Percentiles rank a stretch among this genome's conserved stretches.
phyloP scores from a whole-genome alignment of 176 grass and related monocot genomes.

The Otatea glauca region DNA sequence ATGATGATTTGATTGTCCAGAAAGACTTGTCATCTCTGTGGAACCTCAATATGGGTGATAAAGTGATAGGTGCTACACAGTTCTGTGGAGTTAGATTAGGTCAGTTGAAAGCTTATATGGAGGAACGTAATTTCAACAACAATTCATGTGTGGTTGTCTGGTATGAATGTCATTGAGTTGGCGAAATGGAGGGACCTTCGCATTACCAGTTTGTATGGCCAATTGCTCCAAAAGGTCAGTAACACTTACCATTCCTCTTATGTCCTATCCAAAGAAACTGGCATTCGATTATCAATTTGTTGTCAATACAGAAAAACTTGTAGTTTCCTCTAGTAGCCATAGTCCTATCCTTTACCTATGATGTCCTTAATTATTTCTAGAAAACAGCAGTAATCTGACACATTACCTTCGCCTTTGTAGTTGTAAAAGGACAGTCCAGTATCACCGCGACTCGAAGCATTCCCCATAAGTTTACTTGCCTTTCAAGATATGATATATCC shows the following conservation, averaged over 20 bases:
- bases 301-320: background rate
- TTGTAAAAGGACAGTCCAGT: conserved; percentile 41
- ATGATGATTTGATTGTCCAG: conserved; percentile 92
- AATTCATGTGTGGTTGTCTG: conserved; percentile 71
- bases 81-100: conserved; percentile 66
- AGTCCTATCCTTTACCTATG: background rate
- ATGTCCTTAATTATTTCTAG: conserved; percentile 8
- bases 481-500: conserved; percentile 75
- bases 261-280: background rate
- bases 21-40: conserved; percentile 74
- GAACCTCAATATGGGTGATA: conserved; percentile 68
- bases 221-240: conserved; percentile 66
- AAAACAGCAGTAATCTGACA: background rate
- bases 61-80: conserved; percentile 63
- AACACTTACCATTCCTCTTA: background rate
- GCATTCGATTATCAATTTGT: background rate
- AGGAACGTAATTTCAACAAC: conserved; percentile 42
- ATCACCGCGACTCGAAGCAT: conserved; percentile 50
- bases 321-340: background rate
- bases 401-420: conserved; percentile 36
- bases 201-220: conserved; percentile 48
- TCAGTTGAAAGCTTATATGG: conserved; percentile 63
- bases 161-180: conserved; percentile 79
- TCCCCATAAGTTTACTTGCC: conserved; percentile 59
- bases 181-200: conserved; percentile 73